Evolutionary conservation across 306 rosid genomes (phyloP), one percentile per base, ranked within the genome.

Genomic region (Cicer judaicum): DNA sequence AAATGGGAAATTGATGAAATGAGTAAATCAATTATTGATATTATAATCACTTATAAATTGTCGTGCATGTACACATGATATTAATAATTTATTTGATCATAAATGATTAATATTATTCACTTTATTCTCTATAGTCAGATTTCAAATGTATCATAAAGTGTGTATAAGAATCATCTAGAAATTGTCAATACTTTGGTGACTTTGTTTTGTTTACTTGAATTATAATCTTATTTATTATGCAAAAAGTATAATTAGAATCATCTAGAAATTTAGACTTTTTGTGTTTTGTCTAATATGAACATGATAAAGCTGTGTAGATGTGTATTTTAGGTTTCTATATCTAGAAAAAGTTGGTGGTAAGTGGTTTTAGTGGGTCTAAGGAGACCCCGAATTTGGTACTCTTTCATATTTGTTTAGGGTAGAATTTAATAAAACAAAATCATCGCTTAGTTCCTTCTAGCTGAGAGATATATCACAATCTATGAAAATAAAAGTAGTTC

Each of bases 351-450:
- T 7, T 62, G 76, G 13, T 64, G 80, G 40, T 19, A 57, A 24
- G 38, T 54, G 11, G 21, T 47, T 52, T 71, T 36, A 61, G 84
- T 67, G 81, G 83, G 81, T 72, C 78, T 79, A 39, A 56, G 70
- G 62, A 50, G 44, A 53, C 41, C 74, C 24, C 53, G 0, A 0
- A 36, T 70, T 49, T 8, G 42, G 72, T 36, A 10, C 56, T 48
- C 64, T 73, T 67, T 42, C 48, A 64, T 46, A 38, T 49, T 38
- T 75, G 63, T 70, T 75, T 80, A 80, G 68, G 60, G 67, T 61
- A 80, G 8, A 16, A 21, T 72, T 63, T 41, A 62, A 43, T 56
- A 43, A 56, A 57, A 55, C 1, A 13, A 60, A 54, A 70, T 76
- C 42, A 65, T 57, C 43, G 49, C 46, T 40, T 7, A 56, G 39